Conservation (phyloP, 1,139 yeast species). For the Geotrichum carabidarum region DNA sequence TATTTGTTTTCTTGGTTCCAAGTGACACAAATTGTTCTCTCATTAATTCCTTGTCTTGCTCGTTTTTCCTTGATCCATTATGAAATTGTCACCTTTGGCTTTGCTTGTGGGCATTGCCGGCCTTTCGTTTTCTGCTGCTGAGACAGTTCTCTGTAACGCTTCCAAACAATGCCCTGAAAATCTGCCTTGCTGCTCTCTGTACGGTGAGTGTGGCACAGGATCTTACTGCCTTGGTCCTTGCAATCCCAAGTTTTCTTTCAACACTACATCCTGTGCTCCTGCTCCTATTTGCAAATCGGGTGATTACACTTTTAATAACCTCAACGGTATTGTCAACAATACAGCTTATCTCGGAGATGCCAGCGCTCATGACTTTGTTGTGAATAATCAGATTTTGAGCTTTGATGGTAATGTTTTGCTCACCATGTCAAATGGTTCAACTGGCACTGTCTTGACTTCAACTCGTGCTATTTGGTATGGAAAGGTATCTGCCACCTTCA, state of each 20-base stretch:
- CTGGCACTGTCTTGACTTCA: conserved; percentile 78
- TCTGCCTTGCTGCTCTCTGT: conserved; percentile 76
- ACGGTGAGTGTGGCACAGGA: conserved; percentile 83
- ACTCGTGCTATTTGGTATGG: conserved; percentile 86
- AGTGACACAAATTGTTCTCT: no score
- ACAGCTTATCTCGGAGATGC: conserved; percentile 66
- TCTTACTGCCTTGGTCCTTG: conserved; percentile 80
- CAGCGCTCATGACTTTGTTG: conserved; percentile 63
- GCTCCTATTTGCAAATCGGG: conserved; percentile 39
- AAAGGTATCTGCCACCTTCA: conserved; percentile 60
- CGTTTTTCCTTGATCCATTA: no score
- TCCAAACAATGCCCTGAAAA: conserved; percentile 58
- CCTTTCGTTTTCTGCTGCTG: conserved; percentile 22
- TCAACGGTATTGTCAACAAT: conserved; percentile 36
- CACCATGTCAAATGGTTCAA: conserved; percentile 71
- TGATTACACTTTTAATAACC: conserved; percentile 25
- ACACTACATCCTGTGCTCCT: conserved; percentile 63
- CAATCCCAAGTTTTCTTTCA: conserved; percentile 61
- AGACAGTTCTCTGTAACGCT: conserved; percentile 45
- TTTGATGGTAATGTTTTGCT: conserved; percentile 51
- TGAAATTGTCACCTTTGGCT: background rate
- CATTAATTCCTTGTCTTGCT: no score
- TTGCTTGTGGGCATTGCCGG: background rate
- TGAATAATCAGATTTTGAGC: conserved; percentile 59
- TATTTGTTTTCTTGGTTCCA: no score